A percentile compares a stretch with the other conserved stretches of the same genome.
Conservation (phyloP, 202 grass and related monocot species). For the Schoenoplectus triqueter region DNA sequence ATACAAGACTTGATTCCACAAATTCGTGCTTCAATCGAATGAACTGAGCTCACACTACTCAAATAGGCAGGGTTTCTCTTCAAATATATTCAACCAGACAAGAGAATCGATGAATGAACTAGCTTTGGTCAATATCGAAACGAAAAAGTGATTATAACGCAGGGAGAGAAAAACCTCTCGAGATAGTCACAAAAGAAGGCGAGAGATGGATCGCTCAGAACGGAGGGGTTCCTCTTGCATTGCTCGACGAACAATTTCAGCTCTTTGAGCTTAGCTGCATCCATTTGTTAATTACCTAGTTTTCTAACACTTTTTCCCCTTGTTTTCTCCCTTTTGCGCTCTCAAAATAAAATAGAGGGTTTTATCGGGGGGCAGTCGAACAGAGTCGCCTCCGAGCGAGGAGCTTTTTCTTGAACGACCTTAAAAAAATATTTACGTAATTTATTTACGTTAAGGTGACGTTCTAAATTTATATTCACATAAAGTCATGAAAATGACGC, state of each 20-base stretch:
- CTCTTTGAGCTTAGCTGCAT: slow-evolving; percentile 57
- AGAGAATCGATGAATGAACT: not conserved
- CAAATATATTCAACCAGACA: not conserved
- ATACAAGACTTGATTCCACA: not conserved
- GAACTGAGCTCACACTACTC: not conserved
- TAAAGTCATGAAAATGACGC: too few species aligned
- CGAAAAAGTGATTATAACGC: not conserved
- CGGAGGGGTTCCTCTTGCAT: slow-evolving; percentile 65
- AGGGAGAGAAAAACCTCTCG: slow-evolving; percentile 44
- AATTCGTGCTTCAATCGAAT: not conserved
- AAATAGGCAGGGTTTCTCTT: not conserved
- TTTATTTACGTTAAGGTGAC: too few species aligned
- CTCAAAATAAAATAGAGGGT: not conserved
- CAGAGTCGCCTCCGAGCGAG: not conserved
- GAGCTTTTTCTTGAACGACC: too few species aligned
- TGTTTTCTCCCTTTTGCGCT: not conserved
- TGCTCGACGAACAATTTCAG: slow-evolving; percentile 62
- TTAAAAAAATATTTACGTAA: too few species aligned
- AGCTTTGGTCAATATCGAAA: not conserved
- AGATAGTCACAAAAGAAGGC: slow-evolving; percentile 90
- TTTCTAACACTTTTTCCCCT: not conserved
- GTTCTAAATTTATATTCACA: too few species aligned
- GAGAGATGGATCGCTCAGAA: slow-evolving; percentile 68
- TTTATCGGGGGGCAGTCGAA: slow-evolving; percentile 20
- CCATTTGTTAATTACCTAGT: slow-evolving; percentile 46